Conservation (phyloP, 805 yeast genomes). For the Metschnikowia noctiluminum region DNA sequence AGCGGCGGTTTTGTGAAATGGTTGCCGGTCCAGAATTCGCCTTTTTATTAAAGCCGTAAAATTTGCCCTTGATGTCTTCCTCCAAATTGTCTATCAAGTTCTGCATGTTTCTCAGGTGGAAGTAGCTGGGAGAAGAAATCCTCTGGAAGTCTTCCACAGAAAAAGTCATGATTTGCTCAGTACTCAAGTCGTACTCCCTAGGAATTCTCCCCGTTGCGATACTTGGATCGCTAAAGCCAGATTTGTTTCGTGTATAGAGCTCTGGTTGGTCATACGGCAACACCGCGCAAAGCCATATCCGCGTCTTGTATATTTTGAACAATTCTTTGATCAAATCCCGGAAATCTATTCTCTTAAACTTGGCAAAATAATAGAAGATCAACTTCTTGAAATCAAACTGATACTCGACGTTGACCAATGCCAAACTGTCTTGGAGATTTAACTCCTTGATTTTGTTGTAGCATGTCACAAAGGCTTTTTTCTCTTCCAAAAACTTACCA, state of each 20-base stretch:
- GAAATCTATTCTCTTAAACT: constrained; percentile 43
- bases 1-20: constrained; percentile 5
- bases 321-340: constrained; percentile 43
- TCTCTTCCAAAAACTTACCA: constrained; percentile 66
- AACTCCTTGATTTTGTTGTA: constrained; percentile 45
- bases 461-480: constrained; percentile 67
- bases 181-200: constrained; percentile 35
- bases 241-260: constrained; percentile 19
- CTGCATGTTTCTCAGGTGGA: constrained; percentile 49
- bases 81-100: constrained; percentile 45
- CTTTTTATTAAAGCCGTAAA: constrained; percentile 37
- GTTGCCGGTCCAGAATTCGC: background rate
- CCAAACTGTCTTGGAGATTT: constrained; percentile 41
- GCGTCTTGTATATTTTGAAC: constrained; percentile 44
- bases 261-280: constrained; percentile 39
- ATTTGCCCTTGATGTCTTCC: constrained; percentile 39
- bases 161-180: constrained; percentile 41
- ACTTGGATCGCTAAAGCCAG: constrained; percentile 8
- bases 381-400: constrained; percentile 45
- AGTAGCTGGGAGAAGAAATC: constrained; percentile 43
- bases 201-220: constrained; percentile 24
- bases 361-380: constrained; percentile 45
- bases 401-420: constrained; percentile 46
- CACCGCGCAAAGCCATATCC: constrained; percentile 48
- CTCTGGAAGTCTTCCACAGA: constrained; percentile 42